These are phyloP conservation scores for Caryocar brasiliense DNA, from an alignment of 441 rosid genomes.

Conservation along the genomic window DNA sequence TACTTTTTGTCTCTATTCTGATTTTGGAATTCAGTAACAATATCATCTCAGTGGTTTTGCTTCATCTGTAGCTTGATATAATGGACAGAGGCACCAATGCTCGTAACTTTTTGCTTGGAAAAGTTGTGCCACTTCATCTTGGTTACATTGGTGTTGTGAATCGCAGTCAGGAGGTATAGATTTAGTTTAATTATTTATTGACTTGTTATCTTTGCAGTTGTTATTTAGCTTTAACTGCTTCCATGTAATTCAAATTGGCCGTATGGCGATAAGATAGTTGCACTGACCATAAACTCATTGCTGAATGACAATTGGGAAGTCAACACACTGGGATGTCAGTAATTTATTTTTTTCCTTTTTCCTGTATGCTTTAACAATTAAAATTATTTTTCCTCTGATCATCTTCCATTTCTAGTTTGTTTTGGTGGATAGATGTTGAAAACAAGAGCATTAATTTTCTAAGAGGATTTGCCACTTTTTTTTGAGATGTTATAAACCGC, in stretches of 20 bases:
- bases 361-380: no score
- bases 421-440: no score
- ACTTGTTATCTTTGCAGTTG: not conserved
- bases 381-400: no score
- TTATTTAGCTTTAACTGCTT: no score
- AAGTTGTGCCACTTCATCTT: slow-evolving; percentile 47
- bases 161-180: slow-evolving; percentile 54
- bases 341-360: no score
- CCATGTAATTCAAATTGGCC: no score
- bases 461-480: not conserved
- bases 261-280: no score
- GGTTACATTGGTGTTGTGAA: slow-evolving; percentile 67
- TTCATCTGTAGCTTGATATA: slow-evolving; percentile 50
- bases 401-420: no score
- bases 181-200: not conserved
- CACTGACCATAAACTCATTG: no score
- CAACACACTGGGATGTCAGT: no score
- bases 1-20: not conserved
- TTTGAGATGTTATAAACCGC: no score
- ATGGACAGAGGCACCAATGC: slow-evolving; percentile 71
- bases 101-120: slow-evolving; percentile 49
- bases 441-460: not conserved
- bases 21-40: not conserved
- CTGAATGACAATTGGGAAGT: no score
- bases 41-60: not conserved